These are phyloP conservation scores for Paraphaeosphaeria sporulosa DNA, from an alignment of 2,329 filamentous ascomycete species.

Conservation along the genomic window DNA sequence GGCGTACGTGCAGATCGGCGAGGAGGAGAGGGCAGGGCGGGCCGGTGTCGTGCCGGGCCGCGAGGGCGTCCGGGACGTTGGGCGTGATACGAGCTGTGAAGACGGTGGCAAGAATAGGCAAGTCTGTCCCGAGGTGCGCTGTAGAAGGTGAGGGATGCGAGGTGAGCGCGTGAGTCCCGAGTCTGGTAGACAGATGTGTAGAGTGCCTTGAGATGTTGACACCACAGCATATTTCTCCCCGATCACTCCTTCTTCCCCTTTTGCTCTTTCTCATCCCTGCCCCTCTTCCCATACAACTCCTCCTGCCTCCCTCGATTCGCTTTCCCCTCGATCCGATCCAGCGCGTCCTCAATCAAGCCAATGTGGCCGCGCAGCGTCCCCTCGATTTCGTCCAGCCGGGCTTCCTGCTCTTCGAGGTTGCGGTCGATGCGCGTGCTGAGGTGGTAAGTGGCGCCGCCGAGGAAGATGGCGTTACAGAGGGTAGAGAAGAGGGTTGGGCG, in stretches of 20 bases:
- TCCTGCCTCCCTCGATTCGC: constrained; percentile 46
- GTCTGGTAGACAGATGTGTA: too few relatives aligned
- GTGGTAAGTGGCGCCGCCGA: constrained; percentile 31
- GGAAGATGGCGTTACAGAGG: constrained; percentile 30
- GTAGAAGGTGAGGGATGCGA: not conserved
- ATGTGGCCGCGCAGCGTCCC: constrained; percentile 58
- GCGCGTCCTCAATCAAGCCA: constrained; percentile 55
- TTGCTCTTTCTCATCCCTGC: constrained; percentile 26
- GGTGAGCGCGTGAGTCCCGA: too few relatives aligned
- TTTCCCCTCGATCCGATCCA: constrained; percentile 56
- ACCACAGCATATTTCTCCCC: too few relatives aligned
- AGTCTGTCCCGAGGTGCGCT: not conserved
- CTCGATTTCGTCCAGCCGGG: constrained; percentile 57
- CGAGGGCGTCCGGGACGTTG: not conserved
- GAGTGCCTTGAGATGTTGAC: too few relatives aligned
- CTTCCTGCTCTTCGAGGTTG: constrained; percentile 58
- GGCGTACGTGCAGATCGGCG: constrained; percentile 4
- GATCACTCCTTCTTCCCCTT: too few relatives aligned
- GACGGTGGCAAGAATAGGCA: not conserved
- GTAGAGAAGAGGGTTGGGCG: constrained; percentile 17
- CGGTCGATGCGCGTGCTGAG: constrained; percentile 48
- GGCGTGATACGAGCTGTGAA: not conserved
- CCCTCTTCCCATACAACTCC: constrained; percentile 43
- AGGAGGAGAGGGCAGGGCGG: not conserved
- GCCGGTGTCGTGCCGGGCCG: constrained; percentile 5